Evolutionary conservation across 441 rosid genomes (phyloP).

Genomic region (Pelargonium citronellum): DNA sequence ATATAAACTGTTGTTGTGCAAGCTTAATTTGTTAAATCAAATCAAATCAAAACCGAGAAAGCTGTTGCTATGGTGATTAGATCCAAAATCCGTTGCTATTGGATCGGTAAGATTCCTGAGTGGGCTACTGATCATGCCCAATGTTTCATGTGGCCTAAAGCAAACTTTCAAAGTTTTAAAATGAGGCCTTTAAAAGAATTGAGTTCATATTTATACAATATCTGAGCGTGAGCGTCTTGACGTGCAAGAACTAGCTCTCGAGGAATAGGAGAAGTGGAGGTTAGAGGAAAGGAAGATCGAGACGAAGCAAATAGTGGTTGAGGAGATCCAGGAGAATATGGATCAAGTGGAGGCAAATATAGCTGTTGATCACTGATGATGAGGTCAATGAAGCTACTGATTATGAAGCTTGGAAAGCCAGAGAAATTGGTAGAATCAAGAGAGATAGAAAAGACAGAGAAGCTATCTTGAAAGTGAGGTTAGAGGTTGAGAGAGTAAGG

Average conservation of each 20-base stretch:
- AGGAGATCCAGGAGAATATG: slow-evolving; percentile 67
- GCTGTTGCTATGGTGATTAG: too few species aligned
- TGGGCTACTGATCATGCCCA: slow-evolving; percentile 66
- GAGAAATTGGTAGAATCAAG: slow-evolving; percentile 82
- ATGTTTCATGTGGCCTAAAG: too few species aligned
- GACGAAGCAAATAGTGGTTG: slow-evolving; percentile 73
- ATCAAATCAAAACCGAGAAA: too few species aligned
- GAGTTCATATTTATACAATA: slow-evolving; percentile 28
- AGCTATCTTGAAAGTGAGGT: slow-evolving; percentile 69
- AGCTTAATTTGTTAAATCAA: too few species aligned
- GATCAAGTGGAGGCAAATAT: slow-evolving; percentile 50
- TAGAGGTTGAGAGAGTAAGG: slow-evolving; percentile 77
- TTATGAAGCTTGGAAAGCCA: slow-evolving; percentile 82
- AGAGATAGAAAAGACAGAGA: slow-evolving; percentile 71
- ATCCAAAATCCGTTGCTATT: slow-evolving; percentile 37
- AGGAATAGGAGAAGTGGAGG: slow-evolving; percentile 63
- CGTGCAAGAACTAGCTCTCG: slow-evolving; percentile 66
- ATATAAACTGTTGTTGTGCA: too few species aligned
- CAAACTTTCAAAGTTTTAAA: too few species aligned
- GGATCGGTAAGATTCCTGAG: slow-evolving; percentile 91
- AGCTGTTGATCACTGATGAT: slow-evolving; percentile 60
- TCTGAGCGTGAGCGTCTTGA: slow-evolving; percentile 75
- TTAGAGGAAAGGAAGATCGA: slow-evolving; percentile 60
- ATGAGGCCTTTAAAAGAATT: too few species aligned
- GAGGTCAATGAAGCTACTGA: slow-evolving; percentile 83